Evolutionary conservation across 1,139 yeast genomes (phyloP), one percentile per base, ranked within the genome.

Genomic region (Suhomyces panamericanus): DNA sequence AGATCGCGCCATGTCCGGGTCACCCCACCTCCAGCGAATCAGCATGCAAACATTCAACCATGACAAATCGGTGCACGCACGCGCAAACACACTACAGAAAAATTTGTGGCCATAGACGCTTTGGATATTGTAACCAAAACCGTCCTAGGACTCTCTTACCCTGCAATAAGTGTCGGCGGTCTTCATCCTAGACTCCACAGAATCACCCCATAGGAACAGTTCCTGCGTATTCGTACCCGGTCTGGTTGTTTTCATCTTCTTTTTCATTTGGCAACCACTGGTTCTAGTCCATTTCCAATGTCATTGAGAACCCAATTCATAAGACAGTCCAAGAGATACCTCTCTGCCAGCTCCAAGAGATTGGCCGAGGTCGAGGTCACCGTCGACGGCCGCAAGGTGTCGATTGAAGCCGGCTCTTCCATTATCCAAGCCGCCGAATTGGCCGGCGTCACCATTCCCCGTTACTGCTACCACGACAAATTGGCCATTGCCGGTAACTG

Each of bases 401-500:
- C 79, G 50, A 83, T 88, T 53, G 96, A 87, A 67, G 93, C 91
- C 39, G 96, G 96, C 6, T 80, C 95, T 35, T 86, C 96, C 15
- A 83, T 88, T 51, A 87, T 88, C 61, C 96, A 88, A 70, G 96
- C 96, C 38, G 90, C 95, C 52, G 96, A 88, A 63, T 84, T 85
- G 69, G 96, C 96, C 24, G 96, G 96, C 43, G 93, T 87, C 38
- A 77, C 84, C 43, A 84, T 88, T 43, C 96, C 96, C 38, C 80
- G 96, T 58, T 88, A 88, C 73, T 88, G 96, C 70, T 88, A 86
- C 74, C 96, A 88, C 67, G 96, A 88, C 60, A 87, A 88, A 68
- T 78, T 88, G 56, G 93, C 95, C 35, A 80, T 88, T 63, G 96
- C 96, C n/a, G 96, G 96, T 64, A 88, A 87, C 70, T 88, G 96